Conservation (phyloP, 2,329 filamentous ascomycete species). For the Didymellaceae sp. region DNA sequence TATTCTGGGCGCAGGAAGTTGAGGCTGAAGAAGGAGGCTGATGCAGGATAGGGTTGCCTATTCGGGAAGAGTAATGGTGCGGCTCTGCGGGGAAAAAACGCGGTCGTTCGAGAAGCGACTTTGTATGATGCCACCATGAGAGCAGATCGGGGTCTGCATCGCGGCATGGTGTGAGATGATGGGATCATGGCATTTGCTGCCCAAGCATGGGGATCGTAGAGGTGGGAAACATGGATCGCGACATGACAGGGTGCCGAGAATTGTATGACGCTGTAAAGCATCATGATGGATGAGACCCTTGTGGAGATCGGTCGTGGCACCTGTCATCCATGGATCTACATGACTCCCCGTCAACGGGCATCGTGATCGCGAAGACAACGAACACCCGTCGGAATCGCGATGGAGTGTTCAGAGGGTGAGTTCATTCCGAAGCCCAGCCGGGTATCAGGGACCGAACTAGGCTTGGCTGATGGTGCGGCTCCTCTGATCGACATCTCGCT, state of each 20-base stretch:
- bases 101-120: not conserved
- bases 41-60: slow-evolving; percentile 2
- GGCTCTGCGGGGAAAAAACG: slow-evolving; percentile 10
- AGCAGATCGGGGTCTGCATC: slow-evolving; percentile 2
- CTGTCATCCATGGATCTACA: not conserved
- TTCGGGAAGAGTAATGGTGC: slow-evolving; percentile 3
- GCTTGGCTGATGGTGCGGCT: too few relatives aligned
- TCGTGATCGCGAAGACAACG: not conserved
- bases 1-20: not conserved
- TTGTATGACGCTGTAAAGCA: not conserved
- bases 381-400: slow-evolving; percentile 3
- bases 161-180: not conserved
- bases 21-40: slow-evolving; percentile 11
- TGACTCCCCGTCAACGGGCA: not conserved
- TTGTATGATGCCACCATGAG: not conserved
- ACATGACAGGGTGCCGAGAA: not conserved
- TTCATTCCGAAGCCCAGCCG: slow-evolving; percentile 4
- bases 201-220: slow-evolving; percentile 4
- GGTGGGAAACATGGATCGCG: not conserved
- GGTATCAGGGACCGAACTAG: too few relatives aligned
- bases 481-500: too few relatives aligned
- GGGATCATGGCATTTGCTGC: slow-evolving; percentile 1
- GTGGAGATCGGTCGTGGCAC: slow-evolving; percentile 4
- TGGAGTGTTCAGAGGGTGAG: not conserved
- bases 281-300: slow-evolving; percentile 3